Evolutionary conservation across 139 green algal species (phyloP), one percentile per base, ranked within the genome.

Genomic region (Chlorella sp.): DNA sequence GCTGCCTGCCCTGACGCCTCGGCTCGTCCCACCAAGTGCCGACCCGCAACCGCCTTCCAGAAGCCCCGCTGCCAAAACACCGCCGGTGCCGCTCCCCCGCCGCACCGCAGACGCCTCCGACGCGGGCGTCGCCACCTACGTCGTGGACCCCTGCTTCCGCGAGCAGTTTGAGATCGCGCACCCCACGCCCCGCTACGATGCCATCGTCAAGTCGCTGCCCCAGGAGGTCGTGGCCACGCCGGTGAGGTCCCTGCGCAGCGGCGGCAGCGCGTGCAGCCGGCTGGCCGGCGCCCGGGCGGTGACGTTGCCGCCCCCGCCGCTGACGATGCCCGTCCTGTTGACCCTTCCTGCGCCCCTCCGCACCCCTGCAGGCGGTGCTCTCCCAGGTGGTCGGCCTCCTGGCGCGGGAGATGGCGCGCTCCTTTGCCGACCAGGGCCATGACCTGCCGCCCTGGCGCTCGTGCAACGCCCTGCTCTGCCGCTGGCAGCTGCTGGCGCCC

Each of bases 61-160:
- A n/a, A n/a, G n/a, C n/a, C n/a, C n/a, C n/a, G n/a, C n/a, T n/a
- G n/a, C n/a, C n/a, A n/a, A n/a, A n/a, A n/a, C n/a, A n/a, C n/a
- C n/a, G n/a, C n/a, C n/a, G n/a, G n/a, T n/a, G n/a, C n/a, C n/a
- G n/a, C n/a, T n/a, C n/a, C n/a, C n/a, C n/a, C 48, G 48, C 17
- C 48, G 17, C 17, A 58, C n/a, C 23, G 72, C 72, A 78, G 72
- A 78, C 46, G 31, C 42, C 61, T 33, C 60, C 45, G 11, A 12
- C 46, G 46, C 58, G 8, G 72, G 72, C 4, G 33, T 68, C 51
- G 29, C 60, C 23, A 78, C 56, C 12, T 71, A 46, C 25, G 51
- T 78, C 25, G 72, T 78, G 45, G 72, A 78, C 12, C 60, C 72
- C 46, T 72, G 71, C 45, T 78, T 78, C 61, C 48, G 62, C 14